Evolutionary conservation across 2,329 filamentous ascomycete genomes (phyloP).

Genomic region (Microascus cirrosus): DNA sequence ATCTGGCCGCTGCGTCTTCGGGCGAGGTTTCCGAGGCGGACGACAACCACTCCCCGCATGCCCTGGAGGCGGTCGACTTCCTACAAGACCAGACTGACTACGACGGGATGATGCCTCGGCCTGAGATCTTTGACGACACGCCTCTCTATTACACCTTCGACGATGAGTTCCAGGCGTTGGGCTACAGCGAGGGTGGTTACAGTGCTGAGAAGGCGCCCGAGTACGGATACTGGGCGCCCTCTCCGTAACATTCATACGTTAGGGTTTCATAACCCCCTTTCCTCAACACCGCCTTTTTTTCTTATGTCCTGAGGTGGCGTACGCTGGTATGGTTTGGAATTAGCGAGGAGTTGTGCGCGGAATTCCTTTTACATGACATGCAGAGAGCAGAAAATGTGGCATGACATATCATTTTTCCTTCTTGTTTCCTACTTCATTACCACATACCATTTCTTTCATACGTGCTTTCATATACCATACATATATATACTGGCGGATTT

Average conservation of each 20-base stretch:
- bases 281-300: background rate
- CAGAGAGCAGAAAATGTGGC: background rate
- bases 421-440: background rate
- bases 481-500: conserved; percentile 5
- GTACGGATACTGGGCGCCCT: background rate
- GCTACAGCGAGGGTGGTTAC: background rate
- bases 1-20: conserved; percentile 31
- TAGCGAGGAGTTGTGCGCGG: conserved; percentile 5
- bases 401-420: conserved; percentile 1
- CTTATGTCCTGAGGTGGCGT: background rate
- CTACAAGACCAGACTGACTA: background rate
- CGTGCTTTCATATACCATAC: background rate
- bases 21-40: conserved; percentile 59
- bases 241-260: background rate
- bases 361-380: conserved; percentile 2
- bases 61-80: background rate
- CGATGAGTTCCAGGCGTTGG: conserved; percentile 2
- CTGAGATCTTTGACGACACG: conserved; percentile 25
- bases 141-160: conserved; percentile 1
- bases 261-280: background rate
- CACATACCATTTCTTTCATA: background rate
- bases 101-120: conserved; percentile 19
- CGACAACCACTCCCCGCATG: conserved; percentile 23
- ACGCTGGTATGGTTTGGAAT: background rate
- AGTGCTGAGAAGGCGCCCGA: background rate